Conservation (phyloP, 2,329 filamentous ascomycete species). For the Raffaelea arxii region DNA sequence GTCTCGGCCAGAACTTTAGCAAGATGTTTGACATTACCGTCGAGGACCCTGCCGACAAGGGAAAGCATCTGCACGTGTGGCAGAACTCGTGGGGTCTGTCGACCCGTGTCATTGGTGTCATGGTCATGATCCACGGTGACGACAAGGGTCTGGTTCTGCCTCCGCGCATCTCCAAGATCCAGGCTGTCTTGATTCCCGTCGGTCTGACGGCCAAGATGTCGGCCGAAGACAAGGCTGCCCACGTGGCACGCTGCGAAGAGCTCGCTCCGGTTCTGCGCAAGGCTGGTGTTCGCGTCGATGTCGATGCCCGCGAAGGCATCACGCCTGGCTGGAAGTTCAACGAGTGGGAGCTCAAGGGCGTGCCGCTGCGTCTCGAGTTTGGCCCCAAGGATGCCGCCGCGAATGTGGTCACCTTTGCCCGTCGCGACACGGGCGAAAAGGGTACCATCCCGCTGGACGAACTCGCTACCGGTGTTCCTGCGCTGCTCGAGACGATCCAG, state of each 20-base stretch:
- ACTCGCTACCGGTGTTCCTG: constrained; percentile 62
- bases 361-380: constrained; percentile 89
- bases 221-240: constrained; percentile 65
- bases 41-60: constrained; percentile 78
- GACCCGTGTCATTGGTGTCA: constrained; percentile 93
- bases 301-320: constrained; percentile 84
- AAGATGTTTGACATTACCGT: constrained; percentile 98
- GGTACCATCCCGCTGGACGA: constrained; percentile 67
- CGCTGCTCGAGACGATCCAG: constrained; percentile 84
- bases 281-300: constrained; percentile 66
- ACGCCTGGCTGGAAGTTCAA: constrained; percentile 97
- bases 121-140: constrained; percentile 97
- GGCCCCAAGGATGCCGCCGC: constrained; percentile 89
- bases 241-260: constrained; percentile 65
- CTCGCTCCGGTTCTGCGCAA: constrained; percentile 61
- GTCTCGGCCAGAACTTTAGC: constrained; percentile 92
- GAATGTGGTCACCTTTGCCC: constrained; percentile 72
- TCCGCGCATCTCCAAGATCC: constrained; percentile 77
- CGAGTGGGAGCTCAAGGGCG: constrained; percentile 95
- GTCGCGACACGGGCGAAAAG: constrained; percentile 83
- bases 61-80: constrained; percentile 79
- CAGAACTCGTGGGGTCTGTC: constrained; percentile 99
- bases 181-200: constrained; percentile 82
- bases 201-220: constrained; percentile 84
- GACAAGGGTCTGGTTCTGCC: constrained; percentile 92